phyloP scores from a whole-genome alignment of 1,139 yeast genomes.

The Pichia sp. region DNA sequence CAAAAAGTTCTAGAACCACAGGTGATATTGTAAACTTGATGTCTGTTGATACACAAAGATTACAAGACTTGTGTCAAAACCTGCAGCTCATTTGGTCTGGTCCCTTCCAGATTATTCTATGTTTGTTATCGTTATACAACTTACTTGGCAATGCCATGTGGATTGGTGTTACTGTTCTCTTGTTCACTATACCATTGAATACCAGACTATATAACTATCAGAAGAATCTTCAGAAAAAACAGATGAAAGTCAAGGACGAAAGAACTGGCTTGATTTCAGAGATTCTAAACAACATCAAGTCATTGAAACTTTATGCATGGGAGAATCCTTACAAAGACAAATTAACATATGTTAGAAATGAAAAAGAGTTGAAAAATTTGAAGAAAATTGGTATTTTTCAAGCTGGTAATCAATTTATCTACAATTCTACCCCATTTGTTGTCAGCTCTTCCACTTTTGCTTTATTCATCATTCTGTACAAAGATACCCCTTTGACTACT shows the following conservation, averaged over 20 bases:
- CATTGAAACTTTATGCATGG: conserved; percentile 92
- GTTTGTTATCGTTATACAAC: conserved; percentile 68
- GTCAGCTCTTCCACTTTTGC: conserved; percentile 93
- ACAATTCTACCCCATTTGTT: conserved; percentile 83
- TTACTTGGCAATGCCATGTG: conserved; percentile 90
- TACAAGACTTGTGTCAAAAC: conserved; percentile 84
- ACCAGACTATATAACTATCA: conserved; percentile 66
- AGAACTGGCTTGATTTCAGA: conserved; percentile 75
- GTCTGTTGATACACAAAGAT: conserved; percentile 94
- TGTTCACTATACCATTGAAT: conserved; percentile 80
- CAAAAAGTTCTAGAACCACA: conserved; percentile 72
- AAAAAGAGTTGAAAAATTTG: conserved; percentile 75
- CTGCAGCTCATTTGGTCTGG: conserved; percentile 93
- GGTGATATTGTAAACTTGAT: conserved; percentile 95
- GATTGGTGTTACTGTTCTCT: conserved; percentile 87
- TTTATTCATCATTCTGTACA: conserved; percentile 58
- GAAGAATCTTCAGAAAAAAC: conserved; percentile 68
- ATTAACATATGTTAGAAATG: conserved; percentile 75
- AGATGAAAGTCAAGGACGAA: conserved; percentile 61
- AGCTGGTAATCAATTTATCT: conserved; percentile 69
- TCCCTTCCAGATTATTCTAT: conserved; percentile 82
- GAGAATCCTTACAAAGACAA: conserved; percentile 75
- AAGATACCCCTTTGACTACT: conserved; percentile 65
- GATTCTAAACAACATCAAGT: conserved; percentile 83
- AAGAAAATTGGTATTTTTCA: conserved; percentile 69